These are phyloP conservation scores for Fusarium albosuccineum DNA, from an alignment of 2,329 filamentous ascomycete genomes.

Conservation along the genomic window DNA sequence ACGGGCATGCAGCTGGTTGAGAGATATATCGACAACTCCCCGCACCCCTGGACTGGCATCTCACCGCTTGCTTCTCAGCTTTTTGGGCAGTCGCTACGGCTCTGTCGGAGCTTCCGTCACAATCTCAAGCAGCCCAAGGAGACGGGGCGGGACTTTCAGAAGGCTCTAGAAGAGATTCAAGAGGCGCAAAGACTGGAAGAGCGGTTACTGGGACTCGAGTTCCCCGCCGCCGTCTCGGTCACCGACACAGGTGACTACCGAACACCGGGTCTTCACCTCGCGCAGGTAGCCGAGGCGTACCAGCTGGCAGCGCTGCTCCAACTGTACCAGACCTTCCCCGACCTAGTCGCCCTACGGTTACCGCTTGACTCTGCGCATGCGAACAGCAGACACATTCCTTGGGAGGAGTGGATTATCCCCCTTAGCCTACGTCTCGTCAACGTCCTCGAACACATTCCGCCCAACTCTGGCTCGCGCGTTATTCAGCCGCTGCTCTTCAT, in stretches of 20 bases:
- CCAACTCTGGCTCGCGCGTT: constrained; percentile 52
- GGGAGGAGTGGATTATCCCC: constrained; percentile 55
- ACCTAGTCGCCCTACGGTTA: constrained; percentile 50
- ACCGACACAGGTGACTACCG: constrained; percentile 50
- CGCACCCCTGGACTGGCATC: constrained; percentile 57
- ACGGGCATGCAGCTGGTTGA: constrained; percentile 26
- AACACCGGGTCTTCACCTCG: constrained; percentile 50
- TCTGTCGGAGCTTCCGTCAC: constrained; percentile 53
- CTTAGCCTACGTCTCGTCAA: constrained; percentile 50
- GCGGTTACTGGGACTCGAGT: constrained; percentile 50
- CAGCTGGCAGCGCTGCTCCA: constrained; percentile 55
- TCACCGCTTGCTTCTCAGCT: constrained; percentile 51
- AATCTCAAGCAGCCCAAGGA: constrained; percentile 36
- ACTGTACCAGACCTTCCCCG: constrained; percentile 57
- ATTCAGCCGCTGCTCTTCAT: constrained; percentile 56
- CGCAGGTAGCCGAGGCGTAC: constrained; percentile 55
- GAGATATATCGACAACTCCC: constrained; percentile 34
- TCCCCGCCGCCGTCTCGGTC: constrained; percentile 18
- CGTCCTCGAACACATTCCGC: constrained; percentile 52
- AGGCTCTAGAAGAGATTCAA: constrained; percentile 35
- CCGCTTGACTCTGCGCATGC: constrained; percentile 41
- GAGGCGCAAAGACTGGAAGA: constrained; percentile 52
- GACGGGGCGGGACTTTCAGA: constrained; percentile 48
- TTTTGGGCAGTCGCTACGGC: constrained; percentile 51
- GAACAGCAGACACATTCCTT: constrained; percentile 45